These are phyloP conservation scores for Globisporangium perplexum DNA, from an alignment of 352 stramenopile species.

Conservation along the genomic window DNA sequence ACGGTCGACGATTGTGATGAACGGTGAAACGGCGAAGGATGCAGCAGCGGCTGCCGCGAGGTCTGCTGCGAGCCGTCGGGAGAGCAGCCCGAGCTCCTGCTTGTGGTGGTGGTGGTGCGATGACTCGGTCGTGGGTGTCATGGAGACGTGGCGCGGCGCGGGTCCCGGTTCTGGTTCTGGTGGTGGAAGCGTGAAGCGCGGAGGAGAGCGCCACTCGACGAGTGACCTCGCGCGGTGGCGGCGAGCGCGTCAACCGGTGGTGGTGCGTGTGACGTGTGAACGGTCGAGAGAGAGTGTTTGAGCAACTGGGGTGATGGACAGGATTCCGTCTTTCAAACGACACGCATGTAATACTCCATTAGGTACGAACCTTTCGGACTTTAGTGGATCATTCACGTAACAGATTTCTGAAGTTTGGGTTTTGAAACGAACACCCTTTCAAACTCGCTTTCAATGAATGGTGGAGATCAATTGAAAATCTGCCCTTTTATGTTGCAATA, in stretches of 20 bases:
- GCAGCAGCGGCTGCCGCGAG: slow-evolving; percentile 49
- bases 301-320: neutral
- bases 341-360: too few relatives aligned
- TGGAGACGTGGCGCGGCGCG: too few relatives aligned
- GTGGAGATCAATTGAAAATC: too few relatives aligned
- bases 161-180: neutral
- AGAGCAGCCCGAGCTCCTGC: slow-evolving; percentile 25
- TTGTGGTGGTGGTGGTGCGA: slow-evolving; percentile 1
- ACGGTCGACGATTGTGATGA: slow-evolving; percentile 88
- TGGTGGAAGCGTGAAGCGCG: too few relatives aligned
- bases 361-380: too few relatives aligned
- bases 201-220: neutral
- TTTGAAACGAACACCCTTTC: too few relatives aligned
- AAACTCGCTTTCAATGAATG: too few relatives aligned
- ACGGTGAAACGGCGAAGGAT: slow-evolving; percentile 74
- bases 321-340: neutral
- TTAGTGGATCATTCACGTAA: too few relatives aligned
- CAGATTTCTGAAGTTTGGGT: too few relatives aligned
- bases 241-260: neutral
- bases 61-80: slow-evolving; percentile 48
- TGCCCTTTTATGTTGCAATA: too few relatives aligned
- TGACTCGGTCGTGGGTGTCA: neutral
- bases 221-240: neutral
- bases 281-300: neutral
- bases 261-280: neutral